Evolutionary conservation across 2,329 filamentous ascomycete species (phyloP), one percentile per base, ranked within the genome.

Genomic region (Pyricularia sp.): DNA sequence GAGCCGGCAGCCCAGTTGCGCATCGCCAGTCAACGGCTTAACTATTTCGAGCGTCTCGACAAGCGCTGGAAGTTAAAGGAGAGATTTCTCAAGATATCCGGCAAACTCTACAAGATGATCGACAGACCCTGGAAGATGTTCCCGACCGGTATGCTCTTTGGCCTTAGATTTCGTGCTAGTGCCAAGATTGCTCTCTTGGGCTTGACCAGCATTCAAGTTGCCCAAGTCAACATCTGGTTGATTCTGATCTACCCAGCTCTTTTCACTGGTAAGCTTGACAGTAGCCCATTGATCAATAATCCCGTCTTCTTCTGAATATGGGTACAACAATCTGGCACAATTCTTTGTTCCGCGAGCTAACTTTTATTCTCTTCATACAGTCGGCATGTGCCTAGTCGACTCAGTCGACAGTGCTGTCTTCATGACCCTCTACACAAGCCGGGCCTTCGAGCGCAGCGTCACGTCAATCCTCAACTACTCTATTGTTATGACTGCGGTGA

Each of bases 381-480:
- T 91, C 0, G 95, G 93, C 70, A 98, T 99, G 95, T 97, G 94
- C 77, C 84, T 98, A 26, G 83, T 98, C 6, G 95, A 98, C 78
- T 97, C 94, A 0, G 91, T 90, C 0, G 95, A 98, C 74, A 94
- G 94, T 28, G 94, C 94, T 0, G 84, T 97, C 25, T 98, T 98
- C 94, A 94, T 97, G 87, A 90, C 91, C 0, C 83, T 98, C 0
- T 98, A 99, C 79, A 93, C 94, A 0, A 91, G 90, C 58, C 92
- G 87, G 70, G 83, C 90, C 33, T 89, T 96, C 65, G 89, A 92
- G 0, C 84, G 91, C 69, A 94, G 98, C 75, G 86, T 86, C 0
- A 88, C 98, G n/a, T 93, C 94, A 0, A 94, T 97, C 65, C 81
- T 97, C 0, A 98, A 98, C 80, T 98, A 97, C 79, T 96, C 93